Evolutionary conservation across 1,284 basidiomycete genomes (phyloP).

Genomic region (Trichosporon asahii): DNA sequence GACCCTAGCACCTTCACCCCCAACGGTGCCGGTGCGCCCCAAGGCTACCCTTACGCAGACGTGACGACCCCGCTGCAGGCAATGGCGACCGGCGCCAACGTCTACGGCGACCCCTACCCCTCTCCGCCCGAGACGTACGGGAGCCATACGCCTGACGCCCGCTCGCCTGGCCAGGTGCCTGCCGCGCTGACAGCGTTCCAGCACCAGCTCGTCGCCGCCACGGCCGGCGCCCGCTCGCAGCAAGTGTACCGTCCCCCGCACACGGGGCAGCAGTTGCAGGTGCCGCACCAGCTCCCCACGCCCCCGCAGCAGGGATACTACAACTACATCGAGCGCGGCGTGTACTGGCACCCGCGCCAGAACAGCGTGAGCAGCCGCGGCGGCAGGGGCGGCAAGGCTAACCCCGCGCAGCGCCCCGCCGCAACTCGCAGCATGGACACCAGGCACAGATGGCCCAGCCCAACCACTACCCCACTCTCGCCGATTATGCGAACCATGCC

Average conservation of each 20-base stretch:
- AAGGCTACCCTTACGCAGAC: slow-evolving; percentile 13
- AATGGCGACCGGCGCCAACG: not conserved
- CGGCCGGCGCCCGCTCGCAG: not conserved
- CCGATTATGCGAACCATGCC: not conserved
- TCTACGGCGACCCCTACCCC: slow-evolving; percentile 20
- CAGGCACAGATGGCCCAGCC: not conserved
- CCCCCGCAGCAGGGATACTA: slow-evolving; percentile 11
- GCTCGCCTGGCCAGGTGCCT: not conserved
- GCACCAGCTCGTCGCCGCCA: slow-evolving; percentile 1
- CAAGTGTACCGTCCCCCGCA: slow-evolving; percentile 15
- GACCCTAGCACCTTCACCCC: slow-evolving; percentile 1
- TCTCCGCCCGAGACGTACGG: slow-evolving; percentile 14
- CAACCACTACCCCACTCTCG: not conserved
- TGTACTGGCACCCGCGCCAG: slow-evolving; percentile 13
- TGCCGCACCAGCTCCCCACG: not conserved
- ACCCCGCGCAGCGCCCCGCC: slow-evolving; percentile 9
- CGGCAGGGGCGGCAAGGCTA: not conserved
- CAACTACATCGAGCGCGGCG: slow-evolving; percentile 6
- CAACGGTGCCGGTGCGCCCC: not conserved
- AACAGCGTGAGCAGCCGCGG: slow-evolving; percentile 5
- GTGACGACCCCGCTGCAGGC: slow-evolving; percentile 18
- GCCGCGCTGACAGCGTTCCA: slow-evolving; percentile 8
- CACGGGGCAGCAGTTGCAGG: slow-evolving; percentile 17
- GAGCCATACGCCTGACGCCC: not conserved
- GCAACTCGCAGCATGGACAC: slow-evolving; percentile 12